Base-by-base conservation (phyloP, 192 early-diverging fungal species). In the Spizellomyces sp. region DNA sequence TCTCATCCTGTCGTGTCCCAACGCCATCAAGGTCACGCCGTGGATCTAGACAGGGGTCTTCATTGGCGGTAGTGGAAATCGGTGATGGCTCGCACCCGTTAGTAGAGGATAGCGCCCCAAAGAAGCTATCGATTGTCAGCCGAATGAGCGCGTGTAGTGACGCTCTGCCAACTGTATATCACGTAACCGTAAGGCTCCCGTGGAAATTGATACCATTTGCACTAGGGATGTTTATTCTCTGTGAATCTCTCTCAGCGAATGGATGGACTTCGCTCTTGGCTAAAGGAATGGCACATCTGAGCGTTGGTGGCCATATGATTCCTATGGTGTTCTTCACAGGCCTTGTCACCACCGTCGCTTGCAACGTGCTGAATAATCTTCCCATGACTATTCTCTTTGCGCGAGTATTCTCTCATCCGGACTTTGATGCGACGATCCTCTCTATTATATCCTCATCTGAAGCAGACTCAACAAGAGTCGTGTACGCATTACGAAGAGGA, bases 341-440 rank as follows among this genome's bases (percentile, higher is more conserved):
- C 7, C 69, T 83, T 22, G 69, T 94, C 41, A 85, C 90, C 0
- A 78, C 92, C 7, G 48, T 93, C 46, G 75, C 88, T 5, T 95
- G 90, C 75, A 88, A 89, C 62, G 61, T 91, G 15, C 73, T 95
- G 69, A 93, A 94, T 83, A 95, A 95, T 75, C 78, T 94, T 56
- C 94, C 94, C 4, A 90, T 91, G 91, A 88, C 94, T 0, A 93
- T 95, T 61, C 80, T 95, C 7, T 87, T 94, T n/a, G 87, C 88
- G 5, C 79, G 87, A 4, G 87, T 91, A 10, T 75, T 95, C 48
- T 82, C 86, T 66, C 86, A 92, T 60, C 81, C 86, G 14, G 81
- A 83, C 45, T 92, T 90, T 74, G 64, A 73, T 6, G 58, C 66
- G 42, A 83, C 71, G 17, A 59, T 79, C 6, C 77, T 45, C 15